Evolutionary conservation across 495 filamentous ascomycete genomes (phyloP).

Genomic region (Rusavskia elegans): DNA sequence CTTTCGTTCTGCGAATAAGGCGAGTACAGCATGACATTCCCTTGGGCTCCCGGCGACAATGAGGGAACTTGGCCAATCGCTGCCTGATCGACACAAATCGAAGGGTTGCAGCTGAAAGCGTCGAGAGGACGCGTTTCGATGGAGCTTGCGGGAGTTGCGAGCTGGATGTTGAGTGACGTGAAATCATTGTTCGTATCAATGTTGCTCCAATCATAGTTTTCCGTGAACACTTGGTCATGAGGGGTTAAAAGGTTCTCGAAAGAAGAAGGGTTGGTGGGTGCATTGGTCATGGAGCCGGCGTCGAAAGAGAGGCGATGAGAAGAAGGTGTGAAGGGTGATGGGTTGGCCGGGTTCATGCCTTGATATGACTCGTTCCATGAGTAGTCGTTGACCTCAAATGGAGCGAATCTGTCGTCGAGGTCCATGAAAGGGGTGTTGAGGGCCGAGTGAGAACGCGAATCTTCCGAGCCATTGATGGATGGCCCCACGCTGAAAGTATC

Average conservation of each 20-base stretch:
- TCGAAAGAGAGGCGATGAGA: slow-evolving; percentile 12
- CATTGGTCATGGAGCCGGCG: slow-evolving; percentile 5
- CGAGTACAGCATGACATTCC: slow-evolving; percentile 47
- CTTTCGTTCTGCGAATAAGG: slow-evolving; percentile 35
- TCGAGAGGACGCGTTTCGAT: slow-evolving; percentile 18
- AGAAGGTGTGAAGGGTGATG: slow-evolving; percentile 7
- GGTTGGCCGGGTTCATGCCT: slow-evolving; percentile 4
- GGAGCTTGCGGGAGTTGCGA: slow-evolving; percentile 15
- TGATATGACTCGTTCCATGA: slow-evolving; percentile 9
- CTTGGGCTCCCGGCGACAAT: slow-evolving; percentile 47
- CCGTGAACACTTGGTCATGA: slow-evolving; percentile 7
- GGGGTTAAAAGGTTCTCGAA: slow-evolving; percentile 6
- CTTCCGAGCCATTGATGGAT: slow-evolving; percentile 16
- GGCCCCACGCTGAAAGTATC: slow-evolving; percentile 26
- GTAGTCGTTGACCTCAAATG: slow-evolving; percentile 4
- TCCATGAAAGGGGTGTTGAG: slow-evolving; percentile 9
- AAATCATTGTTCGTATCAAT: slow-evolving; percentile 21
- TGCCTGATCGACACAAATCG: slow-evolving; percentile 12
- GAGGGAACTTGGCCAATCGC: slow-evolving; percentile 22
- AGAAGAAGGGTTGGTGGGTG: slow-evolving; percentile 7
- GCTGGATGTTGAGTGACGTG: slow-evolving; percentile 20
- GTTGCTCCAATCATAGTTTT: slow-evolving; percentile 22
- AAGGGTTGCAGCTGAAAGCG: slow-evolving; percentile 17
- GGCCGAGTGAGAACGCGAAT: slow-evolving; percentile 4
- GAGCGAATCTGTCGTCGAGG: slow-evolving; percentile 6